phyloP scores from a whole-genome alignment of 2,329 filamentous ascomycete species.

The Lomentospora prolificans region DNA sequence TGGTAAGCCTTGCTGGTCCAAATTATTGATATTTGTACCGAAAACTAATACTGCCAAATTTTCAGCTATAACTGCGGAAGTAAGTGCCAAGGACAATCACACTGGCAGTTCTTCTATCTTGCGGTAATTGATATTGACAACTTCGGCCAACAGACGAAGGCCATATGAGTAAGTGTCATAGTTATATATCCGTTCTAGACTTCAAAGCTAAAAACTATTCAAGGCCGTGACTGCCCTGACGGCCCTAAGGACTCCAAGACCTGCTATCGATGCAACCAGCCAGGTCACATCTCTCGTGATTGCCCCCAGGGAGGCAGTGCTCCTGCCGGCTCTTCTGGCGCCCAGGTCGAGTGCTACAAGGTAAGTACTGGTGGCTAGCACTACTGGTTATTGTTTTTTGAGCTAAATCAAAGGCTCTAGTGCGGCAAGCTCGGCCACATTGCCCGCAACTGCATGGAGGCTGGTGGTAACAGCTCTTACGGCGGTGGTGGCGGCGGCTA shows the following conservation, averaged over 20 bases:
- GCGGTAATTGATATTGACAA: slow-evolving; percentile 9
- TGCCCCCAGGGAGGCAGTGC: slow-evolving; percentile 49
- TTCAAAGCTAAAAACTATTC: slow-evolving; percentile 1
- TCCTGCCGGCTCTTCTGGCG: slow-evolving; percentile 35
- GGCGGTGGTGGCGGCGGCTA: slow-evolving; percentile 38
- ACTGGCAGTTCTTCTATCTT: not conserved
- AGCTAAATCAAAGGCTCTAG: slow-evolving; percentile 24
- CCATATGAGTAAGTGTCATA: slow-evolving; percentile 59
- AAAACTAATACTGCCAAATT: no score
- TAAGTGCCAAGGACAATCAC: slow-evolving; percentile 31
- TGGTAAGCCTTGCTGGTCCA: slow-evolving; percentile 46
- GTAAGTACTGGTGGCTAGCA: slow-evolving; percentile 20
- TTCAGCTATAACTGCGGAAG: slow-evolving; percentile 73
- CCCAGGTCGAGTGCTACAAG: slow-evolving; percentile 82
- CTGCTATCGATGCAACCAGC: slow-evolving; percentile 69
- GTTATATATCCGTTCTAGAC: slow-evolving; percentile 8
- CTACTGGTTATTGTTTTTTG: not conserved
- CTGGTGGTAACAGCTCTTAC: slow-evolving; percentile 39
- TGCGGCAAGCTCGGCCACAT: slow-evolving; percentile 96
- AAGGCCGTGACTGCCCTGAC: slow-evolving; percentile 82
- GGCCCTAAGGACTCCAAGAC: slow-evolving; percentile 78
- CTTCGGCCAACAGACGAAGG: slow-evolving; percentile 41
- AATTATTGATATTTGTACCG: not conserved
- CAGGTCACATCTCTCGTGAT: slow-evolving; percentile 88
- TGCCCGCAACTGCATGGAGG: slow-evolving; percentile 77